phyloP scores from a whole-genome alignment of 257 asterid species.

The Plantago ovata region DNA sequence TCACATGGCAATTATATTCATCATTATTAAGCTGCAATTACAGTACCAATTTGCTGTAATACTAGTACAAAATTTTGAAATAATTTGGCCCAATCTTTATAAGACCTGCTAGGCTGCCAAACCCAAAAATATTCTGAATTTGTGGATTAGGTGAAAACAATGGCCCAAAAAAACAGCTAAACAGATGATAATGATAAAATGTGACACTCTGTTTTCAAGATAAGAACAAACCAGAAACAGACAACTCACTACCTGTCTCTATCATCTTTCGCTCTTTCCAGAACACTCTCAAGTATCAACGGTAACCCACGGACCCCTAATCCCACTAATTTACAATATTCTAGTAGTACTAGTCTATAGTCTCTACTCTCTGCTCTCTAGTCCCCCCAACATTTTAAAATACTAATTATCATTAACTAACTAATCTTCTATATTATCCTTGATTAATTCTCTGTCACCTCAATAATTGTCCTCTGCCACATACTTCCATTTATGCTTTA shows the following conservation, averaged over 20 bases:
- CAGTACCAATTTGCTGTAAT: too few relatives aligned
- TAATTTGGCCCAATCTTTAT: too few relatives aligned
- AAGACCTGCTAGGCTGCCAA: too few relatives aligned
- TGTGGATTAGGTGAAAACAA: conserved; percentile 31
- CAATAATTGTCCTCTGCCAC: conserved; percentile 12
- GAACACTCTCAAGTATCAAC: conserved; percentile 27
- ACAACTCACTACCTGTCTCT: conserved; percentile 33
- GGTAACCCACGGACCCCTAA: conserved; percentile 3
- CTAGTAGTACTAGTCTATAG: too few relatives aligned
- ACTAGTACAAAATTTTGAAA: too few relatives aligned
- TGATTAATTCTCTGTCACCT: not conserved
- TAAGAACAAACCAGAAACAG: conserved; percentile 33
- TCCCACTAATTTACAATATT: conserved; percentile 2
- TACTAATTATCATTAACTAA: not conserved
- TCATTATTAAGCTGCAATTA: too few relatives aligned
- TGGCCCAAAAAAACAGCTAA: conserved; percentile 36
- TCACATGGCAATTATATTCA: too few relatives aligned
- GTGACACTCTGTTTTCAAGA: conserved; percentile 44
- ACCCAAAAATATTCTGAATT: conserved; percentile 29
- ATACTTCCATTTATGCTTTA: not conserved
- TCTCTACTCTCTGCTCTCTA: too few relatives aligned
- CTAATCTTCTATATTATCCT: not conserved
- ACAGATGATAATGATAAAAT: conserved; percentile 11
- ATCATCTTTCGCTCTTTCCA: too few relatives aligned
- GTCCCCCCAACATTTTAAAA: not conserved